phyloP scores from a whole-genome alignment of 345 rosid genomes.

The Iberis pinnata region DNA sequence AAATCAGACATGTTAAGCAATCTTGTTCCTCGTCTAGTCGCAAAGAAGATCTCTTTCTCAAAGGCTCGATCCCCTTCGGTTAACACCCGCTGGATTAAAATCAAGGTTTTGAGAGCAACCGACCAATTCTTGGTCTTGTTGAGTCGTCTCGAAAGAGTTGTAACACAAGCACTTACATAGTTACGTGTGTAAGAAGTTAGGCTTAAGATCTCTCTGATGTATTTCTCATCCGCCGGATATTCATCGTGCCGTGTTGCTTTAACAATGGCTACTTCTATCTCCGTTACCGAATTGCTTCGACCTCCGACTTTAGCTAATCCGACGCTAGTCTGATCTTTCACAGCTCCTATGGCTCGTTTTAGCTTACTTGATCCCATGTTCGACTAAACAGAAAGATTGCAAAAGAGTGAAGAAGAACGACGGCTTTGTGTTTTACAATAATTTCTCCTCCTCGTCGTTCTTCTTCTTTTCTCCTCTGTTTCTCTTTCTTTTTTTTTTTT shows the following conservation, averaged over 20 bases:
- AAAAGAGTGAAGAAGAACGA: constrained; percentile 15
- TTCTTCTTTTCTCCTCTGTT: constrained; percentile 14
- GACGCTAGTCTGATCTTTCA: constrained; percentile 30
- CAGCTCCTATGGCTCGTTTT: constrained; percentile 42
- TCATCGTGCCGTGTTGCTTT: constrained; percentile 86
- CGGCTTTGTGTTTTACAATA: background rate
- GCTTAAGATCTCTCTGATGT: constrained; percentile 30
- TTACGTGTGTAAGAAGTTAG: constrained; percentile 59
- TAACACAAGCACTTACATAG: constrained; percentile 45
- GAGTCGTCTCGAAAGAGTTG: constrained; percentile 51
- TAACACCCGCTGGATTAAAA: constrained; percentile 54
- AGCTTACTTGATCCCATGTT: constrained; percentile 27
- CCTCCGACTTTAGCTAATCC: constrained; percentile 72
- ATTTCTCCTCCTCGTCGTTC: constrained; percentile 29
- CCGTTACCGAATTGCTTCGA: constrained; percentile 16
- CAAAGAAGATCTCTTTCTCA: constrained; percentile 73
- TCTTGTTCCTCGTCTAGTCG: constrained; percentile 69
- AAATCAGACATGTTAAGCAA: constrained; percentile 82
- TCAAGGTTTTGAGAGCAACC: constrained; percentile 71
- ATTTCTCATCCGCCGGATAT: constrained; percentile 67
- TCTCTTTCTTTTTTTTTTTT: constrained; percentile 3
- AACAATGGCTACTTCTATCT: constrained; percentile 24
- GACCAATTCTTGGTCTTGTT: constrained; percentile 46
- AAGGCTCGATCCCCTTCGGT: constrained; percentile 57
- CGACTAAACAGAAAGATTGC: background rate